phyloP scores from a whole-genome alignment of 2,329 filamentous ascomycete species.

The Botrytis paeoniae region DNA sequence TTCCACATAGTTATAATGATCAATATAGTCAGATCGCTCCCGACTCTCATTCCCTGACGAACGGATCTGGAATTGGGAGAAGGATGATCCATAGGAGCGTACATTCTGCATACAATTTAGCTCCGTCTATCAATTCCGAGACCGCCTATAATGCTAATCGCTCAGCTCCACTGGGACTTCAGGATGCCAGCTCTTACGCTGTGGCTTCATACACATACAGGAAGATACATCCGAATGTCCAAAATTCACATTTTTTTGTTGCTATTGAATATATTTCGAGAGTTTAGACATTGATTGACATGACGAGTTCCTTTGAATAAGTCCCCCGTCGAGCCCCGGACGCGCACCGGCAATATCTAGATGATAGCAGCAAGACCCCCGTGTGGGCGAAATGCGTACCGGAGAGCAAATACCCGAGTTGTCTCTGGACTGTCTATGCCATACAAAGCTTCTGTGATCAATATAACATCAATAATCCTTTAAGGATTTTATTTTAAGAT shows the following conservation, averaged over 20 bases:
- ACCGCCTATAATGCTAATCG: neutral
- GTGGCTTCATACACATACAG: too few relatives aligned
- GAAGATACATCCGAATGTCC: neutral
- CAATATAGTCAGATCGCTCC: neutral
- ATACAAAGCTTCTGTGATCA: neutral
- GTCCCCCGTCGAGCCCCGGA: too few relatives aligned
- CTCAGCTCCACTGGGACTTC: too few relatives aligned
- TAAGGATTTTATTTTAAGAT: neutral
- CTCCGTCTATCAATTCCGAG: neutral
- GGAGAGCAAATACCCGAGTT: neutral
- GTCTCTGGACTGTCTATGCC: neutral
- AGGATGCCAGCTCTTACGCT: neutral
- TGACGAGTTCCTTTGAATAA: neutral
- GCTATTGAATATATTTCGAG: too few relatives aligned
- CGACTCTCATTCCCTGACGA: neutral
- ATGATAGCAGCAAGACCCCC: neutral
- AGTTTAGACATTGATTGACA: neutral
- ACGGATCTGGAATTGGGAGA: neutral
- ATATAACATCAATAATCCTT: neutral
- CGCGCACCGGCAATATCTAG: neutral
- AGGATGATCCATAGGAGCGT: neutral
- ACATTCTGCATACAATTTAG: neutral
- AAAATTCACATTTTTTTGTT: neutral
- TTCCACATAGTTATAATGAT: neutral
- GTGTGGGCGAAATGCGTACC: neutral